These are phyloP conservation scores for Saccharomyces paradoxus DNA, from an alignment of 805 yeast genomes.

Conservation along the genomic window DNA sequence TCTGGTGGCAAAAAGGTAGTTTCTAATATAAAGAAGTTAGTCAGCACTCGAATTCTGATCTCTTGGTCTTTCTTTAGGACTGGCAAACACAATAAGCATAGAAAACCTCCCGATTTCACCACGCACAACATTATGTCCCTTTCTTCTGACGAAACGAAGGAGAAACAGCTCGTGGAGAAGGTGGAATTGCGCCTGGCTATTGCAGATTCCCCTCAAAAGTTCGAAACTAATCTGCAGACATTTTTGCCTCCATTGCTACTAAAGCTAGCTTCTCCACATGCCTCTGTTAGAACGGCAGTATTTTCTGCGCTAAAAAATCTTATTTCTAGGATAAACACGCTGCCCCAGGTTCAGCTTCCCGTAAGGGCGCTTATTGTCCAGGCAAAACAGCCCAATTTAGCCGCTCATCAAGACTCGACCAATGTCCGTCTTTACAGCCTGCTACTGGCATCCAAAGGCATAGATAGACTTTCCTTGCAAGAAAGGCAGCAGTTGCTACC, in stretches of 20 bases:
- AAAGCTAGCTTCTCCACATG: slow-evolving; percentile 66
- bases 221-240: slow-evolving; percentile 49
- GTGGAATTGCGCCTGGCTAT: slow-evolving; percentile 79
- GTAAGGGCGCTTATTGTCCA: slow-evolving; percentile 54
- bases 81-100: background rate
- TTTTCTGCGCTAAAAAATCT: slow-evolving; percentile 59
- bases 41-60: background rate
- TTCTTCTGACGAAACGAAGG: slow-evolving; percentile 33
- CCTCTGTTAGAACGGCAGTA: slow-evolving; percentile 58
- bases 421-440: slow-evolving; percentile 55
- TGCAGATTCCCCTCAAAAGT: slow-evolving; percentile 57
- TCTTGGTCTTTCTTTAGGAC: background rate
- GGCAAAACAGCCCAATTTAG: slow-evolving; percentile 46
- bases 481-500: slow-evolving; percentile 39
- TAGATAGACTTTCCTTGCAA: slow-evolving; percentile 41
- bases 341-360: slow-evolving; percentile 53
- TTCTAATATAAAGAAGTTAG: background rate
- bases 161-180: slow-evolving; percentile 55
- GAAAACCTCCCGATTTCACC: background rate
- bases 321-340: slow-evolving; percentile 55
- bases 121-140: background rate
- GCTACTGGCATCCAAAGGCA: slow-evolving; percentile 58
- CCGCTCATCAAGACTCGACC: slow-evolving; percentile 36
- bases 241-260: slow-evolving; percentile 73
- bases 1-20: background rate